Base-by-base conservation (phyloP, 2,329 filamentous ascomycete species). In the Niveomyces coronatus region DNA sequence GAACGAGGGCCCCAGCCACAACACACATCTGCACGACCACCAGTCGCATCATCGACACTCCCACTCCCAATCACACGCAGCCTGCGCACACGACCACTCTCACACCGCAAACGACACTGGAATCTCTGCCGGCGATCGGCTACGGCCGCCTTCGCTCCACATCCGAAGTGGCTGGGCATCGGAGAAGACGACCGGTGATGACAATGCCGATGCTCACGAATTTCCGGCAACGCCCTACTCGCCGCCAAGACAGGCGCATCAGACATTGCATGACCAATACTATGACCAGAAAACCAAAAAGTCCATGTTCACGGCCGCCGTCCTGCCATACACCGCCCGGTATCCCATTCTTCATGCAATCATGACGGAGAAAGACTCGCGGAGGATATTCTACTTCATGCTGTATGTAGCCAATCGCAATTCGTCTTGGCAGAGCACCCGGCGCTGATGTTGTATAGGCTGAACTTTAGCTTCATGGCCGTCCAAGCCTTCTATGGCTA, bases 321-420 rank as follows among this genome's bases (percentile, higher is more conserved):
- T 96, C 4, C 67, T 96, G n/a, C 70, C 71, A 1, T 70, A 74
- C 39, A 81, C 79, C 9, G 71, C 81, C 34, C 68, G 69, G 18
- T 85, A 81, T 55, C 88, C 89, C 0, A 69, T 96, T 23, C 52
- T 95, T 14, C 79, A 95, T 54, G 82, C 85, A 37, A 86, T 98
- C 42, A 63, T 98, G 50, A 76, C 80, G 11, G 89, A 96, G 53
- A 87, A 86, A 51, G 89, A 98, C 57, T 96, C 89, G 13, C 75
- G 91, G 42, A 77, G 89, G 31, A 96, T 98, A 46, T 93, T 94
- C 49, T 98, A 98, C 61, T 98, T 96, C 51, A 94, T 94, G 77
- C 74, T 71, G 84, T 93, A 67, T 53, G 2, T 56, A 18, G 6
- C 17, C 3, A 19, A 28, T 10, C 7, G 29, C 32, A 39, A 15